A percentile compares a stretch with the other conserved stretches of the same genome.
Conservation (phyloP, 108 stramenopile genomes). For the Pseudonitzschia multistriata region DNA sequence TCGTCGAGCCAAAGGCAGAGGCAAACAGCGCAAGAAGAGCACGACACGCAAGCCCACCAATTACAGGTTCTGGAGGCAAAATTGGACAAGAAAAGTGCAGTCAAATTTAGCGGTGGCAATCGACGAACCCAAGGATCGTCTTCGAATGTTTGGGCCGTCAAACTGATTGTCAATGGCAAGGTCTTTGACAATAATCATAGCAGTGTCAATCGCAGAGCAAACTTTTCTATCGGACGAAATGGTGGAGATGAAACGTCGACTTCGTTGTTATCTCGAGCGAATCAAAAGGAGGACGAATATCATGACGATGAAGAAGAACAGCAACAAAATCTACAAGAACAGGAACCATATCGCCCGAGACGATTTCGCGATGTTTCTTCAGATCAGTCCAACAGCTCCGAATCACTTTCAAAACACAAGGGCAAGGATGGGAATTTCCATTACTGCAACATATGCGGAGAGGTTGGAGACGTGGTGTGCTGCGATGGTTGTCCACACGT, state of each 20-base stretch:
- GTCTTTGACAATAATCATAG: not conserved
- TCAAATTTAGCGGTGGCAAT: not conserved
- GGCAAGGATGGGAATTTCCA: slow-evolving; percentile 78
- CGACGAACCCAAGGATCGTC: not conserved
- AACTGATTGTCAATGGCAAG: not conserved
- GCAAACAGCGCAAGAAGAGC: too few relatives aligned
- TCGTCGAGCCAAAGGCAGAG: not conserved
- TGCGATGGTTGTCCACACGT: slow-evolving; percentile 84
- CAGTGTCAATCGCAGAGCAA: not conserved
- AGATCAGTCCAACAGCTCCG: not conserved
- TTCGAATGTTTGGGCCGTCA: not conserved
- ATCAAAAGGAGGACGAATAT: too few relatives aligned
- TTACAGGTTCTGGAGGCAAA: not conserved
- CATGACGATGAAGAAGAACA: not conserved
- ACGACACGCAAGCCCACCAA: not conserved
- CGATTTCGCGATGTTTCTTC: not conserved
- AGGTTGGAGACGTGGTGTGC: slow-evolving; percentile 79
- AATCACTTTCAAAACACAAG: not conserved
- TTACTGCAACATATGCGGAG: slow-evolving; percentile 62
- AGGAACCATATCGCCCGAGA: not conserved
- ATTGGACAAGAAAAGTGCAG: not conserved
- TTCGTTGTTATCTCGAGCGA: too few relatives aligned
- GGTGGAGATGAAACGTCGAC: not conserved
- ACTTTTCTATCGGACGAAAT: not conserved
- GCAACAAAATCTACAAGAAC: not conserved